Evolutionary conservation across 2,329 filamentous ascomycete species (phyloP), one percentile per base, ranked within the genome.

Genomic region (Calonectria honghensis): DNA sequence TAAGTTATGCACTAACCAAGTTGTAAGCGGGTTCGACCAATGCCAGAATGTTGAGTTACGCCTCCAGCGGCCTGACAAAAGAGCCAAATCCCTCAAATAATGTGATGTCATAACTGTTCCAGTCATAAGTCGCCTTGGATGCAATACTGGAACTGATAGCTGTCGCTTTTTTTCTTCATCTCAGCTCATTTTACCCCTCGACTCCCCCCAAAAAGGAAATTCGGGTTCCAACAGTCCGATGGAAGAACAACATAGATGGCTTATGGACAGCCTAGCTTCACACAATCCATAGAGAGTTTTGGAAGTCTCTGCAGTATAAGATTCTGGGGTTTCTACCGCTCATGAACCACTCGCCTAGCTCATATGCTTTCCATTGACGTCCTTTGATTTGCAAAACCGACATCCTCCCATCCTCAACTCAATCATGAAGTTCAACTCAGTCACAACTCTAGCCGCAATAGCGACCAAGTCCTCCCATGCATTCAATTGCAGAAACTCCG

Each of bases 401-500:
- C 51, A 54, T 10, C 13, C 37, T 39, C 37, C 32, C 10, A 29
- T 29, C 69, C 41, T 16, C 24, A 72, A n/a, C 51, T 39, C 29
- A 66, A 77, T 45, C 51, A 82, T 83, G 81, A 83, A 81, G 76
- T n/a, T 75, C 20, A 51, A 48, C 16, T 72, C 73, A 48, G 52
- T 67, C n/a, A 35, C 75, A 20, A 35, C 68, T 52, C 48, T 74
- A 4, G 51, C 72, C 54, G 37, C 75, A 16, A n/a, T 78, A 35
- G 63, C 77, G 24, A 74, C 78, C 2, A 67, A 76, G 41, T 71
- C 76, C 35, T 71, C 80, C 45, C 80, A 83, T 29, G 80, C 81
- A 32, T 78, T 86, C 61, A 67, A 75, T 16, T 80, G 81, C 51
- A 74, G 76, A 32, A 79, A 80, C 20, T 82, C 84, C 13, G 75